These are phyloP conservation scores for Athelia psychrophila DNA, from an alignment of 1,284 basidiomycete species.

Conservation along the genomic window DNA sequence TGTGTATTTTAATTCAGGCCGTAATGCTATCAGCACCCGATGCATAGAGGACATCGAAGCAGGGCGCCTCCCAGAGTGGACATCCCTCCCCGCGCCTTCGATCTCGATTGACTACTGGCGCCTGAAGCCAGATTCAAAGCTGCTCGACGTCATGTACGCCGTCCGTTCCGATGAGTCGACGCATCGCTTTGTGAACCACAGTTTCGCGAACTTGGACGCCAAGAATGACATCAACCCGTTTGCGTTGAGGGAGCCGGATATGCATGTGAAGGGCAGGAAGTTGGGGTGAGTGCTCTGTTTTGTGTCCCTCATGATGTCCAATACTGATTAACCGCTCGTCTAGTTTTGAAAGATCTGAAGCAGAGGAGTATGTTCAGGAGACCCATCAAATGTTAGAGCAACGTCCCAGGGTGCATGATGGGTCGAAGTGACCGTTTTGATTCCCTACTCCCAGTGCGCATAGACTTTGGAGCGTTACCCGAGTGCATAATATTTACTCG, in stretches of 20 bases:
- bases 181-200: constrained; percentile 93
- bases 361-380: constrained; percentile 61
- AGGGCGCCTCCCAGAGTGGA: constrained; percentile 90
- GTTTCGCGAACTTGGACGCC: constrained; percentile 79
- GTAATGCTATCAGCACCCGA: constrained; percentile 69
- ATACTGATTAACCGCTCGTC: constrained; percentile 12
- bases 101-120: constrained; percentile 97
- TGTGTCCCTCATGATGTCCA: constrained; percentile 2
- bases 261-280: constrained; percentile 75
- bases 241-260: constrained; percentile 85
- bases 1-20: too few species aligned
- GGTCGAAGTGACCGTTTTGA: too few species aligned
- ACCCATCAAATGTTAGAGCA: constrained; percentile 46
- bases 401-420: neutral
- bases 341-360: constrained; percentile 77
- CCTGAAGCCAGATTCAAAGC: constrained; percentile 65
- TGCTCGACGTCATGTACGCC: constrained; percentile 87
- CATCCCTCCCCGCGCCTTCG: constrained; percentile 66
- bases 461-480: too few species aligned
- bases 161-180: constrained; percentile 93
- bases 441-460: too few species aligned
- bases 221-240: constrained; percentile 88
- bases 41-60: constrained; percentile 83
- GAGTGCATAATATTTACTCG: too few species aligned
- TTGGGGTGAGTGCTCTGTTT: constrained; percentile 55